A percentile compares a stretch with the other conserved stretches of the same genome.
These are phyloP conservation scores for Astrothelium macrocarpum DNA, from an alignment of 495 filamentous ascomycete genomes.

Conservation along the genomic window DNA sequence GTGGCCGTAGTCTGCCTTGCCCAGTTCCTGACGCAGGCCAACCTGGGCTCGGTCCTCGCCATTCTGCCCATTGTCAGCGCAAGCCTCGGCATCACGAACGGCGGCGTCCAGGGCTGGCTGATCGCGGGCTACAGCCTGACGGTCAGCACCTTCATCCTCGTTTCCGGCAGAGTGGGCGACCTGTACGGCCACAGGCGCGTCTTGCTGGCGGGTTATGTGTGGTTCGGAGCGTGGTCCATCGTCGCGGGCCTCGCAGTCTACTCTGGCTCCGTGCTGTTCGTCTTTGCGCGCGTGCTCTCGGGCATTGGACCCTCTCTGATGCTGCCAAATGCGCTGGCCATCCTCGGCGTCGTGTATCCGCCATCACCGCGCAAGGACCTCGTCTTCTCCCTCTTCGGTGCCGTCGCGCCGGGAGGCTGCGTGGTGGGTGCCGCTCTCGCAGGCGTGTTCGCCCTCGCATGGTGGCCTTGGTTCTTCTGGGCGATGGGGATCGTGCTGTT, in stretches of 20 bases:
- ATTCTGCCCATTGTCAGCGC: slow-evolving; percentile 4
- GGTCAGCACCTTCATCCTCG: slow-evolving; percentile 14
- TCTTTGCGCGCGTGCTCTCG: slow-evolving; percentile 7
- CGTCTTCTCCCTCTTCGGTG: slow-evolving; percentile 53
- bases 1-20: slow-evolving; percentile 15
- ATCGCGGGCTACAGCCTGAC: slow-evolving; percentile 14
- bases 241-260: slow-evolving; percentile 9
- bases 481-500: slow-evolving; percentile 39
- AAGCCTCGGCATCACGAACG: slow-evolving; percentile 4
- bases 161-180: slow-evolving; percentile 9
- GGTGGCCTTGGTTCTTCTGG: slow-evolving; percentile 62
- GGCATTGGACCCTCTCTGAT: slow-evolving; percentile 10
- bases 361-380: slow-evolving; percentile 48
- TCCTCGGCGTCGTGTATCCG: slow-evolving; percentile 40
- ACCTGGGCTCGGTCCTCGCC: background rate
- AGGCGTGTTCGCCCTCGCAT: slow-evolving; percentile 40
- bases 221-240: slow-evolving; percentile 13
- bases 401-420: slow-evolving; percentile 47
- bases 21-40: slow-evolving; percentile 15
- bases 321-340: slow-evolving; percentile 11
- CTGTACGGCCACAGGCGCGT: slow-evolving; percentile 8
- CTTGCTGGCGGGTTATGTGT: slow-evolving; percentile 6
- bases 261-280: slow-evolving; percentile 8
- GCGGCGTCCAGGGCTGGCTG: slow-evolving; percentile 4
- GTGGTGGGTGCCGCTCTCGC: slow-evolving; percentile 34